Percentiles rank a stretch among this genome's conserved stretches.
These are phyloP conservation scores for Pseudoperonospora humuli DNA, from an alignment of 352 stramenopile genomes.

Conservation along the genomic window DNA sequence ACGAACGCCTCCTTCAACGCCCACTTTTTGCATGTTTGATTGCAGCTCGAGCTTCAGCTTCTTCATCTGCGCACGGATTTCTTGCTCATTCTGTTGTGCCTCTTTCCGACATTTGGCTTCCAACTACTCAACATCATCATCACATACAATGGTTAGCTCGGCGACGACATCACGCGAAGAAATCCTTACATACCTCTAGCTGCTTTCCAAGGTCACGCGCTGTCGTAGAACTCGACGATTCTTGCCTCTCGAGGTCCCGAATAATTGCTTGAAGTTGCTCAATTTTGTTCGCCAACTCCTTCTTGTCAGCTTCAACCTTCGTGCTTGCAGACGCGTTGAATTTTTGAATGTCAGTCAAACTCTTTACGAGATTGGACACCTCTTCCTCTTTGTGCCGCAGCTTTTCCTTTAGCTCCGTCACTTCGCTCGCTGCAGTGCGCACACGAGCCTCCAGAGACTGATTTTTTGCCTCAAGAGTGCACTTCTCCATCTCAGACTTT, in stretches of 20 bases:
- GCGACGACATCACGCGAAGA: neutral
- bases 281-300: conserved; percentile 52
- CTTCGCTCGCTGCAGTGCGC: conserved; percentile 23
- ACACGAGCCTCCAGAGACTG: conserved; percentile 45
- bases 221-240: conserved; percentile 32
- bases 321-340: conserved; percentile 52
- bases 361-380: conserved; percentile 53
- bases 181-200: conserved; percentile 28
- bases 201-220: conserved; percentile 47
- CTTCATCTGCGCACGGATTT: conserved; percentile 32
- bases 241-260: conserved; percentile 42
- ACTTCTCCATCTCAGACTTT: conserved; percentile 55
- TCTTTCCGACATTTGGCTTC: conserved; percentile 21
- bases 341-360: conserved; percentile 70
- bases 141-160: conserved; percentile 2
- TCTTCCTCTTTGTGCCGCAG: conserved; percentile 64
- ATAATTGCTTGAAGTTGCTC: conserved; percentile 41
- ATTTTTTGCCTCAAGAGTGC: conserved; percentile 48
- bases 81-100: conserved; percentile 30
- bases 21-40: conserved; percentile 44
- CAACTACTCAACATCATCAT: conserved; percentile 10
- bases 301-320: conserved; percentile 66
- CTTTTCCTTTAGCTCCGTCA: conserved; percentile 46
- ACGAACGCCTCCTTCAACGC: conserved; percentile 51
- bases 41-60: conserved; percentile 43